These are phyloP conservation scores for Litsea cubeba DNA, from an alignment of 164 flowering plant genomes.

Conservation along the genomic window DNA sequence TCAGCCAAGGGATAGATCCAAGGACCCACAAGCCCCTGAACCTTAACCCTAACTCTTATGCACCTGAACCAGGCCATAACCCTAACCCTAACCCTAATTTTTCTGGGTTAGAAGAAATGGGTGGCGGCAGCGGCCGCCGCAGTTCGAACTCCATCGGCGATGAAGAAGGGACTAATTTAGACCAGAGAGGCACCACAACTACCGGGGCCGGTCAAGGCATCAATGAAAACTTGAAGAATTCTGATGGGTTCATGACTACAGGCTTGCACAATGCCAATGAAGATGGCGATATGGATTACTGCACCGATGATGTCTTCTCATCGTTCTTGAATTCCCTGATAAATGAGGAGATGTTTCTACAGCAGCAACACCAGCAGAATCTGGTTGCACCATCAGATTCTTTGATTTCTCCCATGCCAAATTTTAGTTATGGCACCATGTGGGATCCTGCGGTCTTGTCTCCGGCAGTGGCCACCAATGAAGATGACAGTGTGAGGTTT, in stretches of 20 bases:
- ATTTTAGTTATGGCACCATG: slow-evolving; percentile 9
- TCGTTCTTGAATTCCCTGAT: slow-evolving; percentile 56
- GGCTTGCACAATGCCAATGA: slow-evolving; percentile 6
- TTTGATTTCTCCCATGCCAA: slow-evolving; percentile 7
- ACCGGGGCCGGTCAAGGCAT: background rate
- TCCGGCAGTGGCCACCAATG: background rate
- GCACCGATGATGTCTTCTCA: slow-evolving; percentile 51
- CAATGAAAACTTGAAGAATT: background rate
- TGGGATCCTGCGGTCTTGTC: slow-evolving; percentile 19
- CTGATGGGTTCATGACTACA: background rate
- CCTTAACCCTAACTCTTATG: slow-evolving; percentile 14
- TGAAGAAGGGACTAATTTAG: slow-evolving; percentile 1
- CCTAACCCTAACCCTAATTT: slow-evolving; percentile 10
- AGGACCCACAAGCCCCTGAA: slow-evolving; percentile 63
- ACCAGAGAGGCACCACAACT: background rate
- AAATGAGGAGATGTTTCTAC: slow-evolving; percentile 35
- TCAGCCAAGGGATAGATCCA: slow-evolving; percentile 71
- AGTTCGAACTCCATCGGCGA: background rate
- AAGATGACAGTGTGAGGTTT: slow-evolving; percentile 1
- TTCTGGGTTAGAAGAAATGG: background rate
- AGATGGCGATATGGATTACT: slow-evolving; percentile 26
- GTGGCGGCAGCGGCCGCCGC: background rate
- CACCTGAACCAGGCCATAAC: slow-evolving; percentile 7
- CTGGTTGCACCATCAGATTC: slow-evolving; percentile 11
- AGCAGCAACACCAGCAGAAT: slow-evolving; percentile 23